phyloP scores from a whole-genome alignment of 352 stramenopile species.

The Globisporangium paddicum region DNA sequence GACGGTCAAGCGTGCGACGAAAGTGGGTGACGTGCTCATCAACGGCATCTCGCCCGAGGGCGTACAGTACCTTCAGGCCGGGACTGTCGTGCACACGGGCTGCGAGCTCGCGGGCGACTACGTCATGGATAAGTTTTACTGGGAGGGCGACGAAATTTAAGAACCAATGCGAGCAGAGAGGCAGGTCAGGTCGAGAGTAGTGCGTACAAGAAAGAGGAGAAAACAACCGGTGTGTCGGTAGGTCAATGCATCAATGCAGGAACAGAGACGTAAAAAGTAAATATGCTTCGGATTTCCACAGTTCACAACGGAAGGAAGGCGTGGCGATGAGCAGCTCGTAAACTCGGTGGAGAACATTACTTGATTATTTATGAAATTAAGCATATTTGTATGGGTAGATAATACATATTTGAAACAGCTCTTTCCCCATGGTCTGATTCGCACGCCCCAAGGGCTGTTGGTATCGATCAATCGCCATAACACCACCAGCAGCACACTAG shows the following conservation, averaged over 20 bases:
- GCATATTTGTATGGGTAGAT: background rate
- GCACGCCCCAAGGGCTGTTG: too few species aligned
- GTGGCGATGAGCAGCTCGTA: too few species aligned
- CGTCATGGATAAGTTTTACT: slow-evolving; percentile 73
- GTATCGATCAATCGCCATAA: too few species aligned
- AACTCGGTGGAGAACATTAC: too few species aligned
- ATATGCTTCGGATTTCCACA: too few species aligned
- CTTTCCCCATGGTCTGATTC: too few species aligned
- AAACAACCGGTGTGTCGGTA: background rate
- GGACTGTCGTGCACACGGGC: slow-evolving; percentile 56
- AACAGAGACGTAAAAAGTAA: background rate
- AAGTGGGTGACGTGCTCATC: slow-evolving; percentile 71
- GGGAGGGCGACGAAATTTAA: slow-evolving; percentile 40
- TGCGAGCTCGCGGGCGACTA: slow-evolving; percentile 65
- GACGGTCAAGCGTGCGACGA: slow-evolving; percentile 46
- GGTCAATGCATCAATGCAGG: background rate
- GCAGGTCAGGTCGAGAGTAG: background rate
- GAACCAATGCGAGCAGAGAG: background rate
- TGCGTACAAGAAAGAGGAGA: background rate
- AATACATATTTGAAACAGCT: background rate
- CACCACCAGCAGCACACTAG: background rate
- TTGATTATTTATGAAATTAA: background rate
- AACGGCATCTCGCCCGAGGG: slow-evolving; percentile 66
- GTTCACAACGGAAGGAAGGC: too few species aligned
- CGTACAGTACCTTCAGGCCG: slow-evolving; percentile 66